Base-by-base conservation (phyloP, 2,329 filamentous ascomycete species). In the Sclerotinia borealis region DNA sequence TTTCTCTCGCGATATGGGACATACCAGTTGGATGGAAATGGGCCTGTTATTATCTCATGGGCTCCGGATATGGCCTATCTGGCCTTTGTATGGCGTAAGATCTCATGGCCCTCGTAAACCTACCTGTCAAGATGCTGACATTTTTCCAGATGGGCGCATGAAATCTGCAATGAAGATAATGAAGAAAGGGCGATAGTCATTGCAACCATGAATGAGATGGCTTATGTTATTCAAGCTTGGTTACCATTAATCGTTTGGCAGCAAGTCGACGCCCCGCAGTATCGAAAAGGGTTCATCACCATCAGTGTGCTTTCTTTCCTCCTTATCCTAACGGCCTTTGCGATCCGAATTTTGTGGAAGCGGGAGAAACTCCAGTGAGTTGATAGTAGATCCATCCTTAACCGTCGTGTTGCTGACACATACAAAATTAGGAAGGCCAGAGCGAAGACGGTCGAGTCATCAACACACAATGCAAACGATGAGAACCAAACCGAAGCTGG, bases 181-280 rank as follows among this genome's bases (percentile, higher is more conserved):
- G 86, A 90, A 72, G 87, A 90, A 75, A 77, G 86, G 11, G 86
- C 87, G 0, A 76, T 91, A 4, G 85, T 90, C 0, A 81, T 87
- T 0, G 87, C 79, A 0, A 76, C 79, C 19, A 90, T 90, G 85
- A 90, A 90, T 65, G 82, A 87, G 71, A 81, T 90, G 76, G 86
- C 86, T 0, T 89, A 89, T 65, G 85, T 89, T 1, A 75, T 91
- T 49, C 86, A 90, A 70, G 85, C 86, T 0, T 90, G 87, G 87
- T 72, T 91, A 48, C 88, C 88, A 8, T 78, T 88, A 37, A 71
- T 88, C 10, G 80, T 88, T 11, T 89, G 86, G 86, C 82, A 85
- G 74, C 83, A 86, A 70, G 78, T 85, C 0, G 84, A 88, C 63
- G 83, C 81, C 0, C 86, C 86, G 0, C 67, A 76, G 49, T 89